Percentiles rank a stretch among this genome's conserved stretches.
phyloP scores from a whole-genome alignment of 441 rosid species.

The Erysimum pusillum region DNA sequence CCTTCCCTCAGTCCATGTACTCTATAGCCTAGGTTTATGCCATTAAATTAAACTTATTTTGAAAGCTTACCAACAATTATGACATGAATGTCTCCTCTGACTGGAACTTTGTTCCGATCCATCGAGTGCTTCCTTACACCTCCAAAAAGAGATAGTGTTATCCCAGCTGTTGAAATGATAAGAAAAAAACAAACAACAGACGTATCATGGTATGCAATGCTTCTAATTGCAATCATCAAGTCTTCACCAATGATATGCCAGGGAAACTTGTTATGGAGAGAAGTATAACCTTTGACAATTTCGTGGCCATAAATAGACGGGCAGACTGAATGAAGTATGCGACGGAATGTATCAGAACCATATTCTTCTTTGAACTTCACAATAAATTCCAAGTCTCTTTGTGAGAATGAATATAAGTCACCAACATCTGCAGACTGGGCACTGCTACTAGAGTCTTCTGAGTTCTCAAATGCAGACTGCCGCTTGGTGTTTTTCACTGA shows the following conservation, averaged over 20 bases:
- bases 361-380: conserved; percentile 90
- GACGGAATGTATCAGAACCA: conserved; percentile 83
- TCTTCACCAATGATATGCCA: conserved; percentile 9
- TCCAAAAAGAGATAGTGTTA: conserved; percentile 92
- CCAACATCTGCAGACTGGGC: conserved; percentile 66
- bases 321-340: conserved; percentile 87
- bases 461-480: conserved; percentile 69
- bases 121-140: conserved; percentile 92
- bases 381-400: conserved; percentile 92
- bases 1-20: conserved; percentile 24
- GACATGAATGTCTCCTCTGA: conserved; percentile 99
- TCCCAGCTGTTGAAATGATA: conserved; percentile 75
- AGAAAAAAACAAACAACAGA: conserved; percentile 19
- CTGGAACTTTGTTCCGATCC: conserved; percentile 96
- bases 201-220: conserved; percentile 24
- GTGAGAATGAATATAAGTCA: conserved; percentile 81
- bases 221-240: conserved; percentile 20
- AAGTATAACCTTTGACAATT: conserved; percentile 86
- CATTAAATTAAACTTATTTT: not conserved
- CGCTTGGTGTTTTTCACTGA: conserved; percentile 84
- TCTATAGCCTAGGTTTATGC: conserved; percentile 15
- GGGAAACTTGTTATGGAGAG: conserved; percentile 22
- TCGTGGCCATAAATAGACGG: conserved; percentile 99
- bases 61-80: conserved; percentile 85
- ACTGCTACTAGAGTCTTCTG: conserved; percentile 60